Evolutionary conservation across 169 alveolate species (phyloP), one percentile per base, ranked within the genome.

Genomic region (Cryptosporidium ryanae): DNA sequence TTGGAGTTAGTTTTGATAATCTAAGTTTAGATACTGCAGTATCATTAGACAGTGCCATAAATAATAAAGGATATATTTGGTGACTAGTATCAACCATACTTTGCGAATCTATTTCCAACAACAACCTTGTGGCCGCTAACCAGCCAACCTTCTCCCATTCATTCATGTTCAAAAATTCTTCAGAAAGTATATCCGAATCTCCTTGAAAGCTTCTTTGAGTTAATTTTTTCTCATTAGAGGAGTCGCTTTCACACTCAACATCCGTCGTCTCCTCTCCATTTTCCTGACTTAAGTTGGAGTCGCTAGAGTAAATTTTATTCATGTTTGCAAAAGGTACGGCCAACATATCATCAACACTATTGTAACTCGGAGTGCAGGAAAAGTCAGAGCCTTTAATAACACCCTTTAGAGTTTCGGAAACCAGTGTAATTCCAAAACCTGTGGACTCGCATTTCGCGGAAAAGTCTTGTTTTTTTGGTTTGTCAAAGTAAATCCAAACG

Each of bases 371-470:
- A 21, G 29, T 50, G 50, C 48, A 63, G 1, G 70, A 84, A 10
- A 23, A 65, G 13, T 66, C 84, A 13, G 92, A 90, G 1, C 92
- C 92, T 49, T 70, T 89, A 49, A 52, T 27, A 15, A 48, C 43
- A 7, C 92, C 92, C 66, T 64, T 89, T 3, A 89, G 92, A 1
- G 96, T 94, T 82, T 96, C 98, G 0, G 98, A 96, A 4, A 94
- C 93, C n/a, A 96, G 89, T n/a, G 96, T 87, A 50, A 96, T 66
- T 6, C 97, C 97, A 66, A 93, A 92, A 1, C 96, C 96, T 34
- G 95, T 89, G 29, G 66, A 65, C 38, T 93, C 90, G 38, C 92
- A 93, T 65, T 57, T 13, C 17, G 6, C 31, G 82, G 68, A 61
- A 54, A 38, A 43, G 55, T 84, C 57, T 46, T 82, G 94, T 48